Base-by-base conservation (phyloP, 148 eudicot species). In the Beta vulgaris region DNA sequence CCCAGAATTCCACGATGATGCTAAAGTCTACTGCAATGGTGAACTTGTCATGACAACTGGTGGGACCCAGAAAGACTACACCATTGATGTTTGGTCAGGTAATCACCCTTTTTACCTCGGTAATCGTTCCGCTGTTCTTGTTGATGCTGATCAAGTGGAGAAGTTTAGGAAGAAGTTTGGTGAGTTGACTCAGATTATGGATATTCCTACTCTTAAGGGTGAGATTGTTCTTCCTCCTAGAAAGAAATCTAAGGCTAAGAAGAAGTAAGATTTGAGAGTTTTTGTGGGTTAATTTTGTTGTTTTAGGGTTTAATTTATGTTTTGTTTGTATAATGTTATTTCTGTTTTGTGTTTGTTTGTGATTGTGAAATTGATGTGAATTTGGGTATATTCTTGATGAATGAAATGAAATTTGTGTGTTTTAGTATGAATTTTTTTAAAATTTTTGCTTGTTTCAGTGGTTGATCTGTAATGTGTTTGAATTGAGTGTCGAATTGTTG, bases 81-180 rank as follows among this genome's bases (percentile, higher is more conserved):
- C 87, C 28, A 88, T 93, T 11, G 98, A 93, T 68, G 97, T 93
- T 3, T 93, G 98, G 98, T 91, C 98, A 6, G 98, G 98, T 0
- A 93, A 93, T 69, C 98, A 93, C 73, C 97, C 95, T 0, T 93
- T 90, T 75, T 91, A 91, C 77, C 90, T 83, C 4, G 98, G 98
- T 0, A 87, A 77, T 32, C 76, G 97, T 8, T 83, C 95, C 2
- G 84, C 86, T 44, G 18, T 61, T 7, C 76, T 91, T 6, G 13
- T 87, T 8, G 97, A 91, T 31, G 95, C 79, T 51, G 97, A 90
- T 59, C 98, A 93, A 70, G 90, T 93, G 13, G 90, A 87, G 76
- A 93, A 93, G 81, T 93, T 93, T 71, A 80, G 94, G 60, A 91
- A 85, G 90, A 91, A 80, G 83, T 93, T 14, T 55, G 87, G 86